Base-by-base conservation (phyloP, 768 basidiomycete species). In the Rhizopogon vulgaris region DNA sequence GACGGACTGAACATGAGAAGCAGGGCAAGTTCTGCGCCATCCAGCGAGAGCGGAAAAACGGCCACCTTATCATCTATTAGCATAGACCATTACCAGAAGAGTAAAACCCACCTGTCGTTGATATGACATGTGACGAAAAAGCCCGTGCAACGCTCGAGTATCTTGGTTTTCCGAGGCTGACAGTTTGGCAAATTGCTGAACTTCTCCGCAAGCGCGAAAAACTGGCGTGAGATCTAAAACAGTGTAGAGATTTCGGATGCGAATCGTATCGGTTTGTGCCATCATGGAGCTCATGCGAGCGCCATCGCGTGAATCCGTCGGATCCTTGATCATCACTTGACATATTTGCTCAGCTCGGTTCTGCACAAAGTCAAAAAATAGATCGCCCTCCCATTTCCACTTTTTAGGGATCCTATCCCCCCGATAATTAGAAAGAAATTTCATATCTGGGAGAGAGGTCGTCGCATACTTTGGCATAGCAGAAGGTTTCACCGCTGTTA, bases 331-430 rank as follows among this genome's bases (percentile, higher is more conserved):
- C 2, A 60, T 63, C 28, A 79, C 72, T 34, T 77, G 69, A 66
- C 84, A 84, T 0, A 83, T 57, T 6, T 65, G 65, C 50, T 80
- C 73, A 25, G 71, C 63, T 22, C 66, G 64, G 18, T 67, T 69
- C 4, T 66, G 61, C 17, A 63, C 63, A 2, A 65, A 64, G 24
- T 69, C 70, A 18, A 78, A 70, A 49, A 73, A 72, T 27, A 87
- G 68, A 18, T 77, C 68, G 22, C 84, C 85, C 36, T 72, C 68
- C 86, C 87, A 87, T 56, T 73, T 80, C 79, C 79, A 88, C 49
- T 78, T 78, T 60, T 80, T 81, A 18, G 71, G 71, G 38, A 81
- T 78, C 56, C 84, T 85, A 51, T 34, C 22, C 5, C 8, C 28
- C 1, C 38, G 47, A 22, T 38, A 5, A 37, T 63, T 2, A 63